Conservation (phyloP, 257 asterid genomes). For the Echites panduratus region DNA sequence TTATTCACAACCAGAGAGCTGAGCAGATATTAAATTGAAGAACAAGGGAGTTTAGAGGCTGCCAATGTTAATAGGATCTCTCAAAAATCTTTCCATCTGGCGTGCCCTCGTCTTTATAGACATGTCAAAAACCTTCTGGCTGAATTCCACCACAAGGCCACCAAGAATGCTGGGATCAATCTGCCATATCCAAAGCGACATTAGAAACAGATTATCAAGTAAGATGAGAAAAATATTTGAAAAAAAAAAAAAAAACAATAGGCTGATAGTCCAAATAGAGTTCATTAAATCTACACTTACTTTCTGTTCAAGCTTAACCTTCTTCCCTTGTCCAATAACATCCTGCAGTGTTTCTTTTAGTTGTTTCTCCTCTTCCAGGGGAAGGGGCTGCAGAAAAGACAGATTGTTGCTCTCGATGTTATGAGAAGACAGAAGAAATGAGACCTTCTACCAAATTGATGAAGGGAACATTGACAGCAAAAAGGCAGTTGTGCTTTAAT, state of each 20-base stretch:
- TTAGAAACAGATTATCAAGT: neutral
- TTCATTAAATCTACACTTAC: slow-evolving; percentile 28
- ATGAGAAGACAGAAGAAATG: neutral
- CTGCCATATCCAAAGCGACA: slow-evolving; percentile 32
- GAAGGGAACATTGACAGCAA: neutral
- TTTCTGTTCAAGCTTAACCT: slow-evolving; percentile 67
- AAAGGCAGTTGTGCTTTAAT: neutral
- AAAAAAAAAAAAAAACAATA: neutral
- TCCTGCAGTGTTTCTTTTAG: slow-evolving; percentile 75
- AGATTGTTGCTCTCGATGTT: too few relatives aligned
- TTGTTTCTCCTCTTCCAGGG: slow-evolving; percentile 80
- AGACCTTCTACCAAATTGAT: neutral
- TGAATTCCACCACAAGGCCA: slow-evolving; percentile 77
- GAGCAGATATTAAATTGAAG: neutral
- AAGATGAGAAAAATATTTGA: too few relatives aligned
- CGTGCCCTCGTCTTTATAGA: slow-evolving; percentile 87
- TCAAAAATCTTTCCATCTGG: slow-evolving; percentile 97
- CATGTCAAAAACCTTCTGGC: slow-evolving; percentile 83
- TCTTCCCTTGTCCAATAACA: slow-evolving; percentile 74
- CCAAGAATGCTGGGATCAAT: slow-evolving; percentile 93
- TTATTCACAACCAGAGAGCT: slow-evolving; percentile 2
- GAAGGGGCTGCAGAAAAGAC: slow-evolving; percentile 50
- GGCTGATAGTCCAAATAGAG: neutral
- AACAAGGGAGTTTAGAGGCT: neutral
- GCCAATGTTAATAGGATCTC: slow-evolving; percentile 55